Evolutionary conservation across 192 early-diverging fungal genomes (phyloP), one percentile per base, ranked within the genome.

Genomic region (Umbelopsis sp.): DNA sequence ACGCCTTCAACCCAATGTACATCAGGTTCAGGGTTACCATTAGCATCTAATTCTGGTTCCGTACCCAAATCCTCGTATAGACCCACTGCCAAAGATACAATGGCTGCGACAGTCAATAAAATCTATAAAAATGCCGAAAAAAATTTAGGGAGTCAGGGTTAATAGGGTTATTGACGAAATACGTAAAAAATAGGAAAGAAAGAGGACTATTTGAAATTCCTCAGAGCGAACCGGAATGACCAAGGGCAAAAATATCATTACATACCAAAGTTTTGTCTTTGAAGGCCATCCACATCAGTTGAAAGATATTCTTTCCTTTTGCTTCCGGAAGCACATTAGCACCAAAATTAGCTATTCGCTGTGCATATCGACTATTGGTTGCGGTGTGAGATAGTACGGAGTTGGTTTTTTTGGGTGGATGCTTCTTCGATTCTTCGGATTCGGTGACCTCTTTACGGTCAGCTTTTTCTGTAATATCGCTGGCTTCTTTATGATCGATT

Each of bases 1-100:
- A 92, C 91, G 23, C 94, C 93, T 69, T 94, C 93, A 21, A 95
- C 90, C 93, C 93, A 95, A 50, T 90, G 85, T 33, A 92, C 85
- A 70, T 88, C 85, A 21, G 88, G 78, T 9, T 71, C 58, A 74
- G 49, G 27, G 47, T 79, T 52, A 49, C 74, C 33, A 64, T 67
- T 46, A 11, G 61, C 66, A 23, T 81, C 48, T 35, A 85, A 75
- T 33, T 64, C 70, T 46, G 86, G 74, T 46, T 82, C 78, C 52
- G 69, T 37, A 22, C 55, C 55, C 50, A 93, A 86, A 74, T 94
- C 94, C 71, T 95, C 90, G 74, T 92, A 94, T 25, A 95, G 80
- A 1, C 94, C 94, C 45, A 95, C 81, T 44, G 71, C 91, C 33
- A 95, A 85, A 13, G 94, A 94, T 27, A 94, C 79, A 48, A 91